These are phyloP conservation scores for Ascochyta pisi DNA, from an alignment of 2,329 filamentous ascomycete genomes.

Conservation along the genomic window DNA sequence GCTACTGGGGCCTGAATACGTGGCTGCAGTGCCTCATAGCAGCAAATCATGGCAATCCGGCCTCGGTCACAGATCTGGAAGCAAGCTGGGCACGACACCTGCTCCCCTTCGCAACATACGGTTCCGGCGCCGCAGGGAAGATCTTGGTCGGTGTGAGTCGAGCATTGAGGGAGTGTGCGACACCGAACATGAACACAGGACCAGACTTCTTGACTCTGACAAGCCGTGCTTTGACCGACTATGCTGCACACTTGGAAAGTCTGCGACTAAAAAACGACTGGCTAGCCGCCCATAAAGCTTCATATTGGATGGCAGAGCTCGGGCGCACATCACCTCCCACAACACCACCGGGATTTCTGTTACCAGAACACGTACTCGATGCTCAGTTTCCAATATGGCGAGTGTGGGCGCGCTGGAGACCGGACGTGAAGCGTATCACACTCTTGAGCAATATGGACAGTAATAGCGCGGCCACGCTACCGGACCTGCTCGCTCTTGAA, in stretches of 20 bases:
- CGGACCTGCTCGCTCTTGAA: conserved; percentile 37
- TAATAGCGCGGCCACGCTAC: conserved; percentile 22
- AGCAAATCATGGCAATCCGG: conserved; percentile 33
- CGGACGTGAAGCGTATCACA: conserved; percentile 26
- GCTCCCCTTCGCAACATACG: conserved; percentile 34
- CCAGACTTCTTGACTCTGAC: conserved; percentile 34
- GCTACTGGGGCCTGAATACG: conserved; percentile 36
- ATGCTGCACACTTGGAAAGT: conserved; percentile 35
- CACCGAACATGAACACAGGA: conserved; percentile 26
- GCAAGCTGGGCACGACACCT: conserved; percentile 35
- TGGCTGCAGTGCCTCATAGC: conserved; percentile 42
- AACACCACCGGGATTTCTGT: conserved; percentile 19
- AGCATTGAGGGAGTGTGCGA: conserved; percentile 19
- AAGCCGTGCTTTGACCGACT: conserved; percentile 29
- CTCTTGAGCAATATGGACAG: conserved; percentile 23
- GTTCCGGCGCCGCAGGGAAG: conserved; percentile 30
- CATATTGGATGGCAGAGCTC: conserved; percentile 32
- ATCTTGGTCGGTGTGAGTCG: conserved; percentile 34
- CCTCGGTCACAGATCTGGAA: conserved; percentile 35
- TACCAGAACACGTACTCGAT: conserved; percentile 35
- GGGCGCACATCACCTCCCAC: conserved; percentile 9
- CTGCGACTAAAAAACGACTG: conserved; percentile 34
- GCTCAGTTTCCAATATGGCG: conserved; percentile 36
- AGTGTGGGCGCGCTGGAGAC: conserved; percentile 41
- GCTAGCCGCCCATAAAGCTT: conserved; percentile 28